Percentiles rank a stretch among this genome's conserved stretches.
Evolutionary conservation across 2,329 filamentous ascomycete genomes (phyloP).

Genomic region (Phyllosticta citribraziliensis): DNA sequence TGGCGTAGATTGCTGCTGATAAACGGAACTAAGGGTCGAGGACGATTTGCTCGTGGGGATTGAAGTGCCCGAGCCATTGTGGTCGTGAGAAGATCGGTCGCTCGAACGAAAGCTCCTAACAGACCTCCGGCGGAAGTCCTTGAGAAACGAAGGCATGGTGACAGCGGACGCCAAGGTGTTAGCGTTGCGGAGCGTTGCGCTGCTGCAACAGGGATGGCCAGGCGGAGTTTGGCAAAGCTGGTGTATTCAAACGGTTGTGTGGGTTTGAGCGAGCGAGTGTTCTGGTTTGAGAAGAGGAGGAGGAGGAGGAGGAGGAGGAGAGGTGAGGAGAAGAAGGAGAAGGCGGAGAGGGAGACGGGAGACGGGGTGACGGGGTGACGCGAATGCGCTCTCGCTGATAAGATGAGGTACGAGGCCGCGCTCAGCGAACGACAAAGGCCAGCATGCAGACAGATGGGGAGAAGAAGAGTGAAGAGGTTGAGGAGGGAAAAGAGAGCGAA

Average conservation of each 20-base stretch:
- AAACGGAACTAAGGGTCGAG: conserved; percentile 49
- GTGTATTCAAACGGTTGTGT: background rate
- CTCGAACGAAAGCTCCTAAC: conserved; percentile 52
- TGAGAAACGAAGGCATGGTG: conserved; percentile 54
- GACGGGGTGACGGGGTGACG: conserved; percentile 1
- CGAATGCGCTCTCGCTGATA: conserved; percentile 1
- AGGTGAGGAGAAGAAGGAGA: background rate
- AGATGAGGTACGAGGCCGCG: background rate
- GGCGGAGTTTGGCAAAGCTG: background rate
- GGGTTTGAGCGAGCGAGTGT: background rate
- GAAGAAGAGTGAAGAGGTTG: background rate
- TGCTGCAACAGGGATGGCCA: background rate
- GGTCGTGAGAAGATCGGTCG: conserved; percentile 13
- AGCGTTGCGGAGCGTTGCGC: background rate
- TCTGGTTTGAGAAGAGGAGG: background rate
- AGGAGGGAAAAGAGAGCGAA: background rate
- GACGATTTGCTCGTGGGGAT: conserved; percentile 51
- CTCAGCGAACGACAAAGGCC: conserved; percentile 9
- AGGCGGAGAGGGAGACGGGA: background rate
- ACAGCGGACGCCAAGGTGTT: background rate
- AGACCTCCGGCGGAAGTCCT: conserved; percentile 64
- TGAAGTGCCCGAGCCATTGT: conserved; percentile 10
- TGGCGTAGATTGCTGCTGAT: conserved; percentile 59
- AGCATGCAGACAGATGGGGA: conserved; percentile 1
- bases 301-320: background rate